These are phyloP conservation scores for Aspergillus eucalypticola DNA, from an alignment of 2,329 filamentous ascomycete species.

Conservation along the genomic window DNA sequence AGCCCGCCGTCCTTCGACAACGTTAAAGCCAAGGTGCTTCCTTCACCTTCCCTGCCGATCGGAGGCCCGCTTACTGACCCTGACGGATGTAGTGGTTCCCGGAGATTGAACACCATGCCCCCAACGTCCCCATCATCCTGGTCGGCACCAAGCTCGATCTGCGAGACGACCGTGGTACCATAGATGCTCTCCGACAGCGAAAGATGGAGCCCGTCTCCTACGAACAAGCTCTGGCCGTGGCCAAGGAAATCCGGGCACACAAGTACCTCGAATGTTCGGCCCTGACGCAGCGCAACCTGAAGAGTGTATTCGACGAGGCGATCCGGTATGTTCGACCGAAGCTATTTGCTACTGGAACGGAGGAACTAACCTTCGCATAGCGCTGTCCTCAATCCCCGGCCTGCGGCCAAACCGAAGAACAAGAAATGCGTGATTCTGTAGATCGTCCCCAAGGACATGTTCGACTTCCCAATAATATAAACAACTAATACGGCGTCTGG, in stretches of 20 bases:
- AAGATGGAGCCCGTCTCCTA: conserved; percentile 97
- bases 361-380: conserved; percentile 26
- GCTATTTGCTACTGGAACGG: background rate
- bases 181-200: conserved; percentile 81
- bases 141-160: conserved; percentile 97
- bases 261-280: conserved; percentile 99
- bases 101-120: conserved; percentile 95
- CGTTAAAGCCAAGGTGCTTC: conserved; percentile 89
- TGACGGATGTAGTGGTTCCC: conserved; percentile 74
- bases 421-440: conserved; percentile 51
- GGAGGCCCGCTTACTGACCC: conserved; percentile 9
- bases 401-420: conserved; percentile 47
- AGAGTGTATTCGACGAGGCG: conserved; percentile 98
- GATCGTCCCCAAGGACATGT: conserved; percentile 24
- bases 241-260: conserved; percentile 91
- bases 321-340: conserved; percentile 70
- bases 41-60: background rate
- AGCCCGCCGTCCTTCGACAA: conserved; percentile 98
- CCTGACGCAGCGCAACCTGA: conserved; percentile 91
- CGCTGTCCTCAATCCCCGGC: conserved; percentile 52
- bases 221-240: conserved; percentile 82
- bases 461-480: conserved; percentile 37
- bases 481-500: conserved; percentile 42
- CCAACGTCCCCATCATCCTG: conserved; percentile 91
- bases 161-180: conserved; percentile 80